Evolutionary conservation across 768 basidiomycete genomes (phyloP).

Genomic region (Pleurotus citrinopileatus): DNA sequence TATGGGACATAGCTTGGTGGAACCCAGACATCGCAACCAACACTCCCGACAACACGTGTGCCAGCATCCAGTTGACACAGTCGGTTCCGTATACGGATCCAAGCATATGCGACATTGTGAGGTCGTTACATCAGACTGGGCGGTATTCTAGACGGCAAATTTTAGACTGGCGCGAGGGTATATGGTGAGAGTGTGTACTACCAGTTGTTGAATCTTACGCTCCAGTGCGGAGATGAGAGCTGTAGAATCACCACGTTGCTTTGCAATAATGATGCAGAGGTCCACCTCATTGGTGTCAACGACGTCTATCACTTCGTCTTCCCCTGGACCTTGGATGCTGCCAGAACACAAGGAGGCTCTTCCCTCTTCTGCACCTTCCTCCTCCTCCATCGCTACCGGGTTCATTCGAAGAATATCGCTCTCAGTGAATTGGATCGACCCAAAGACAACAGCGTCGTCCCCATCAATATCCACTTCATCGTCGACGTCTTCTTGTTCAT

Average conservation of each 20-base stretch:
- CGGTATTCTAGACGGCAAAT: conserved; percentile 37
- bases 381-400: conserved; percentile 25
- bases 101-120: conserved; percentile 75
- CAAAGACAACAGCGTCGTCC: conserved; percentile 65
- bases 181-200: conserved; percentile 27
- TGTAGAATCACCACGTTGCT: conserved; percentile 42
- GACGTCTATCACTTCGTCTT: conserved; percentile 36
- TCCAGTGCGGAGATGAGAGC: conserved; percentile 55
- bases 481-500: conserved; percentile 61
- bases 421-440: conserved; percentile 75
- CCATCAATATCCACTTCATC: conserved; percentile 82
- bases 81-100: conserved; percentile 75
- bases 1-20: conserved; percentile 81
- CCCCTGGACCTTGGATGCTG: conserved; percentile 27
- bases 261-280: conserved; percentile 45
- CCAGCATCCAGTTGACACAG: conserved; percentile 84
- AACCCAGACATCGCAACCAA: conserved; percentile 81
- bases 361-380: conserved; percentile 42
- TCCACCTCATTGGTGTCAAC: conserved; percentile 46
- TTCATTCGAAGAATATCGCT: conserved; percentile 52
- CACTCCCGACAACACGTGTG: conserved; percentile 82
- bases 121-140: conserved; percentile 35
- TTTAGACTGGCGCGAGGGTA: not conserved
- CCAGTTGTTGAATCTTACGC: conserved; percentile 56
- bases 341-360: conserved; percentile 22